Conservation (phyloP, 225 moss, liverwort and hornwort species). For the Anthoceros angustus region DNA sequence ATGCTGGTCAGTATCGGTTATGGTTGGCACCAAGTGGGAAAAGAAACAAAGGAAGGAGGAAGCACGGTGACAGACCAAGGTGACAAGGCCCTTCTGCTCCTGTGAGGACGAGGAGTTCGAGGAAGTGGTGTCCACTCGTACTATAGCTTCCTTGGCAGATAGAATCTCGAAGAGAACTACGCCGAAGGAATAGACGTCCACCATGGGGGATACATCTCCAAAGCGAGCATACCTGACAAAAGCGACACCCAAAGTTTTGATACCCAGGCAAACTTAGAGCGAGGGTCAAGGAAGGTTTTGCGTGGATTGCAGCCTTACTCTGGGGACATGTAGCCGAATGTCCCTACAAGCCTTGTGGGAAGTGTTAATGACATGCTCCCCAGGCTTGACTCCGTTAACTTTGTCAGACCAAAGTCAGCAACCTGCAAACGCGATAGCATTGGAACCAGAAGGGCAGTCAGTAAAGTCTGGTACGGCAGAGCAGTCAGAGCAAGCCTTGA, state of each 20-base stretch:
- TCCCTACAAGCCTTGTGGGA: constrained; percentile 9
- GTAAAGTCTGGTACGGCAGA: not conserved
- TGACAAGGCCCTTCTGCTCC: constrained; percentile 67
- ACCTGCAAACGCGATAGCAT: constrained; percentile 6
- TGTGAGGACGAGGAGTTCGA: constrained; percentile 13
- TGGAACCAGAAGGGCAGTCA: not conserved
- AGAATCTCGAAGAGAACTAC: constrained; percentile 76
- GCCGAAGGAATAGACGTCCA: constrained; percentile 84
- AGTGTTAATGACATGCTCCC: not conserved
- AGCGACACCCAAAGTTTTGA: not conserved
- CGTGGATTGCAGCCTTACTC: not conserved
- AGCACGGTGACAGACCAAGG: constrained; percentile 24
- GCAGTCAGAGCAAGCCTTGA: not conserved
- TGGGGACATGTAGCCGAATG: constrained; percentile 11
- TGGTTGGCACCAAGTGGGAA: not conserved
- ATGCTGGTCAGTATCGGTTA: not conserved
- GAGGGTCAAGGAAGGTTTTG: too few relatives aligned
- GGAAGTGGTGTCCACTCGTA: constrained; percentile 19
- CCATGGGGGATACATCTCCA: constrained; percentile 81
- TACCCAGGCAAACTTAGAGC: not conserved
- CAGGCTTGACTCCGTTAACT: constrained; percentile 7
- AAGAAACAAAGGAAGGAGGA: not conserved
- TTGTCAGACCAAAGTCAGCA: constrained; percentile 10
- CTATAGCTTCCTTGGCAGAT: constrained; percentile 68
- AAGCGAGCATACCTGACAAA: constrained; percentile 70